Percentiles rank a stretch among this genome's conserved stretches.
Evolutionary conservation across 306 rosid genomes (phyloP).

Genomic region (Medicago ruthenica): DNA sequence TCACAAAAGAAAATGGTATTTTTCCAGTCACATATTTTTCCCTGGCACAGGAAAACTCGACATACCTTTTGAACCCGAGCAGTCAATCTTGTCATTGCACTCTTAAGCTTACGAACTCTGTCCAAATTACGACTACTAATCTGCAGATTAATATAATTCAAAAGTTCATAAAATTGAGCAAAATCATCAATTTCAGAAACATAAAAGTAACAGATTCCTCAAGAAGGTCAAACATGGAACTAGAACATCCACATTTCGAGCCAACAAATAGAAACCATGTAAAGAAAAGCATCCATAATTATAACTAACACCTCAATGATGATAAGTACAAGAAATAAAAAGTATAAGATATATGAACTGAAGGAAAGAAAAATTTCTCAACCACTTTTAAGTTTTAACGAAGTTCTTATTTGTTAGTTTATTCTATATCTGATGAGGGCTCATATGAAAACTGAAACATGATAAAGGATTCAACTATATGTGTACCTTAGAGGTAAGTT

Average conservation of each 20-base stretch:
- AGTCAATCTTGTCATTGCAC: slow-evolving; percentile 98
- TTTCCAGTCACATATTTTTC: slow-evolving; percentile 3
- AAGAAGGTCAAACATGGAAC: slow-evolving; percentile 33
- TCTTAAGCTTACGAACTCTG: slow-evolving; percentile 92
- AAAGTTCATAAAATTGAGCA: slow-evolving; percentile 14
- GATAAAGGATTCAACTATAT: slow-evolving; percentile 36
- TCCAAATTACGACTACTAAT: slow-evolving; percentile 97
- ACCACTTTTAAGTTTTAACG: slow-evolving; percentile 12
- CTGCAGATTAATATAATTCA: slow-evolving; percentile 52
- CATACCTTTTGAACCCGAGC: slow-evolving; percentile 96
- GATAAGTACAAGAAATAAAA: slow-evolving; percentile 26
- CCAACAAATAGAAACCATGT: slow-evolving; percentile 17
- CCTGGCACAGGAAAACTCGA: slow-evolving; percentile 8
- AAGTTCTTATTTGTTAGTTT: slow-evolving; percentile 16
- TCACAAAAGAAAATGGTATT: slow-evolving; percentile 21
- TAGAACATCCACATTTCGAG: slow-evolving; percentile 24
- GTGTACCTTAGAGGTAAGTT: slow-evolving; percentile 86
- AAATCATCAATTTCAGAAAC: background rate
- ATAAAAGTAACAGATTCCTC: background rate
- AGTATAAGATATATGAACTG: background rate
- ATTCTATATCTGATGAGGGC: slow-evolving; percentile 15
- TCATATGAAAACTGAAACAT: slow-evolving; percentile 29
- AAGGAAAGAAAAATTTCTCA: slow-evolving; percentile 9
- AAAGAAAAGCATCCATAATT: slow-evolving; percentile 5
- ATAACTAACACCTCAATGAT: slow-evolving; percentile 25